Percentiles rank a stretch among this genome's conserved stretches.
phyloP scores from a whole-genome alignment of 768 basidiomycete species.

The Crassisporium funariophilum region DNA sequence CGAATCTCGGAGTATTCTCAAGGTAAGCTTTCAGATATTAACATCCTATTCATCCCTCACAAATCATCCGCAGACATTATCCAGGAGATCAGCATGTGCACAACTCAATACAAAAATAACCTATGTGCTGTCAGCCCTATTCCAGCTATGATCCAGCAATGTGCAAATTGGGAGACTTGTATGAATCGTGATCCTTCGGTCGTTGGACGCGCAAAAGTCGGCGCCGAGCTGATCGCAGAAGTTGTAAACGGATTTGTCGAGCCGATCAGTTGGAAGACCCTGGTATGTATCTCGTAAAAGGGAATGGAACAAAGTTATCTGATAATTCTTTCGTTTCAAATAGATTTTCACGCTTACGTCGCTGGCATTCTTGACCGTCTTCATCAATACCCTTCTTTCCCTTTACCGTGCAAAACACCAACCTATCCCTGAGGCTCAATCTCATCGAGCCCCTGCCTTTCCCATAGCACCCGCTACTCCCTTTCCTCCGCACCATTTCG shows the following conservation, averaged over 20 bases:
- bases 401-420: slow-evolving; percentile 73
- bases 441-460: slow-evolving; percentile 40
- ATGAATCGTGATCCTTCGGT: slow-evolving; percentile 94
- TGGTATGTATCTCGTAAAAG: slow-evolving; percentile 54
- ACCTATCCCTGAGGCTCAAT: slow-evolving; percentile 36
- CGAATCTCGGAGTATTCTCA: slow-evolving; percentile 86
- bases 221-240: slow-evolving; percentile 94
- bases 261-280: slow-evolving; percentile 95
- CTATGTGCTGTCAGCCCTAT: slow-evolving; percentile 74
- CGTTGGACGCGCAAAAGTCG: slow-evolving; percentile 85
- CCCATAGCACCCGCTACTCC: slow-evolving; percentile 39
- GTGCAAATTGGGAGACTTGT: slow-evolving; percentile 88
- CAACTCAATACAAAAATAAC: slow-evolving; percentile 79
- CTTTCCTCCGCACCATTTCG: slow-evolving; percentile 48
- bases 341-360: slow-evolving; percentile 78
- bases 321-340: slow-evolving; percentile 9
- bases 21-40: slow-evolving; percentile 49
- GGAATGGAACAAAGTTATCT: slow-evolving; percentile 10
- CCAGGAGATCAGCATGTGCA: slow-evolving; percentile 90
- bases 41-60: slow-evolving; percentile 4
- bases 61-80: slow-evolving; percentile 65
- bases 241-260: slow-evolving; percentile 97
- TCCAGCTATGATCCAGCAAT: slow-evolving; percentile 87
- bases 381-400: slow-evolving; percentile 79
- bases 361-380: slow-evolving; percentile 73